Conservation (phyloP, 2,329 filamentous ascomycete species). For the Corinectria fuckeliana region DNA sequence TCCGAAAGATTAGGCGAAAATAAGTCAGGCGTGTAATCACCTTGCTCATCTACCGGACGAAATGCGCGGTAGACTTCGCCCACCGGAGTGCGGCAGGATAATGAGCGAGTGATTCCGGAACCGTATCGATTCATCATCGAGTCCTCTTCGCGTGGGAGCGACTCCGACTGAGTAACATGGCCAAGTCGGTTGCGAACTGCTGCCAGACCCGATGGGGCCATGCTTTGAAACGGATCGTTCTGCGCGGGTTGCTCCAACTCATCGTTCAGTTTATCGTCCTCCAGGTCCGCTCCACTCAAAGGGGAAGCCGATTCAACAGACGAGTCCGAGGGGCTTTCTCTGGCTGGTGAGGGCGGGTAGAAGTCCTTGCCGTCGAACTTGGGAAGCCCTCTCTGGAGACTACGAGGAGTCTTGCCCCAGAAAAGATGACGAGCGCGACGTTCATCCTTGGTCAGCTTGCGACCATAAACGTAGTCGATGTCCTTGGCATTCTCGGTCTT, state of each 20-base stretch:
- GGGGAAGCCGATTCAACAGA: not conserved
- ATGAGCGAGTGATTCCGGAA: conserved; percentile 31
- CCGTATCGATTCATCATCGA: conserved; percentile 28
- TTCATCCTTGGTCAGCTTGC: conserved; percentile 65
- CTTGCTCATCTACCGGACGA: conserved; percentile 34
- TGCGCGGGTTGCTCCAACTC: conserved; percentile 4
- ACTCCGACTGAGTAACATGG: conserved; percentile 44
- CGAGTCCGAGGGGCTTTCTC: conserved; percentile 37
- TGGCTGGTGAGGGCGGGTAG: conserved; percentile 62
- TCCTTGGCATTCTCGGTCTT: conserved; percentile 49
- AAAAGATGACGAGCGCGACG: conserved; percentile 64
- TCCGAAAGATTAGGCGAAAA: no score
- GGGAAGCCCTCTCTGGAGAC: conserved; percentile 59
- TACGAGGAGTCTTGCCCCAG: conserved; percentile 63
- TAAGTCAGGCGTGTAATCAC: conserved; percentile 11
- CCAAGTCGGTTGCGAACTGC: conserved; percentile 35
- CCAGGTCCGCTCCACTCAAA: not conserved
- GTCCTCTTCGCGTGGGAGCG: conserved; percentile 34
- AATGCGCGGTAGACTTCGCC: conserved; percentile 39
- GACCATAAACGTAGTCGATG: conserved; percentile 60
- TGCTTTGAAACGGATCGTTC: conserved; percentile 26
- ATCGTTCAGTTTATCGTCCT: not conserved
- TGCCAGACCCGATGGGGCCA: conserved; percentile 14
- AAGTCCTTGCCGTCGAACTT: conserved; percentile 72
- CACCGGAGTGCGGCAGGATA: conserved; percentile 33